Percentiles rank a stretch among this genome's conserved stretches.
Evolutionary conservation across 2,329 filamentous ascomycete genomes (phyloP).

Genomic region (Fusarium setosum): DNA sequence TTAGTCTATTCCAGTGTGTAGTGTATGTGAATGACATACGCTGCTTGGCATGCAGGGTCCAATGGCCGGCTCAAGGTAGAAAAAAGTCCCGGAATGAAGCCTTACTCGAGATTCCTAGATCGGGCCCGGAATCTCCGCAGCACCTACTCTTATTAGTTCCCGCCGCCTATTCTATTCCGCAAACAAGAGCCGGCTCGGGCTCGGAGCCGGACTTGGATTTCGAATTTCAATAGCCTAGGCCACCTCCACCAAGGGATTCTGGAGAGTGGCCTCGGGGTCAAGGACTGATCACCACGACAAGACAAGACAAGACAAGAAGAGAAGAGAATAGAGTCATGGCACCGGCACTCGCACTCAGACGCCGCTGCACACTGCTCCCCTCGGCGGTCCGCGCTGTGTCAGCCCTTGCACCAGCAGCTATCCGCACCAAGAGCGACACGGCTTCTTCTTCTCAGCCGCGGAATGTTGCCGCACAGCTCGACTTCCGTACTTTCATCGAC

Average conservation of each 20-base stretch:
- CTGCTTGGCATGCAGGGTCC: too few relatives aligned
- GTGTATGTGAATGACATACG: not conserved
- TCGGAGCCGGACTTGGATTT: too few relatives aligned
- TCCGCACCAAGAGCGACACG: not conserved
- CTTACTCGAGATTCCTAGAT: not conserved
- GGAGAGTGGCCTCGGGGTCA: too few relatives aligned
- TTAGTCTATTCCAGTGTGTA: too few relatives aligned
- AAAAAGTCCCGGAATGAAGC: not conserved
- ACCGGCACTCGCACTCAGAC: not conserved
- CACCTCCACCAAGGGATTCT: too few relatives aligned
- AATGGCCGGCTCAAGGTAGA: not conserved
- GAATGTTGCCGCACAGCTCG: conserved; percentile 5
- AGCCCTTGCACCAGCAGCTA: not conserved
- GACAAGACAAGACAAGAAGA: too few relatives aligned
- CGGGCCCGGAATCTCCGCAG: not conserved
- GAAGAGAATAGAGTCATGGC: too few relatives aligned
- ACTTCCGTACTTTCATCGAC: conserved; percentile 26
- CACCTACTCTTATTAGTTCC: too few relatives aligned
- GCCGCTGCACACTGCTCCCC: not conserved
- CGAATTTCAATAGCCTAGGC: too few relatives aligned
- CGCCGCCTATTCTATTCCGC: not conserved
- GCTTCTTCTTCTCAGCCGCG: not conserved
- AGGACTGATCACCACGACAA: too few relatives aligned
- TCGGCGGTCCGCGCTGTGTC: not conserved
- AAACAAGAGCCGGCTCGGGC: not conserved